Evolutionary conservation across 495 filamentous ascomycete species (phyloP), one percentile per base, ranked within the genome.

Genomic region (Trichocladium antarcticum): DNA sequence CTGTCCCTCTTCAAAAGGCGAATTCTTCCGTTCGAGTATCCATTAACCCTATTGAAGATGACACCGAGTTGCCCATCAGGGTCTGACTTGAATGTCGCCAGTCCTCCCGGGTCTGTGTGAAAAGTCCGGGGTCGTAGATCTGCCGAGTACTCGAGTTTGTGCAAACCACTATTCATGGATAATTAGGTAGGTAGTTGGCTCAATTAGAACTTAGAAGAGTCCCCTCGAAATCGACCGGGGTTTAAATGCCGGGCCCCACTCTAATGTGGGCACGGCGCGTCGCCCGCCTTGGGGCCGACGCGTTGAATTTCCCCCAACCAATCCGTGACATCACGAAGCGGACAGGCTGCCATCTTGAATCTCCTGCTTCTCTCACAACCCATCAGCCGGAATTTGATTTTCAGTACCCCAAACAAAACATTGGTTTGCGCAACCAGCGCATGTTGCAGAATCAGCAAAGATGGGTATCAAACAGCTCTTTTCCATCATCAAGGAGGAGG

Each of bases 381-480:
- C 14, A 44, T 6, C 42, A 28, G 3, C 16, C 15, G n/a, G 14
- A 31, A 15, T 7, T 37, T n/a, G 8, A 37, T 19, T 19, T 6
- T 10, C 9, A 14, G 10, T 32, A 32, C 7, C 31, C 11, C 12
- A 11, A 14, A 14, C 6, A 21, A 17, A 38, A 38, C 6, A 7
- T 10, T 10, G 20, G 3, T 19, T 16, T 45, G 14, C 24, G 10
- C 28, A 14, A n/a, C 24, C 15, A 10, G 9, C 11, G 2, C 17
- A 5, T 35, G 5, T 35, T 20, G n/a, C 27, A 10, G 3, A 40
- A 17, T 27, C 21, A 31, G 5, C 31, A 35, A 61, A 61, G 14
- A 96, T 96, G 89, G 89, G 89, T 73, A 96, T 96, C 58, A 96
- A 94, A 69, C 70, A 83, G 39, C 82, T 96, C 27, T 88, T 80